Percentiles rank a stretch among this genome's conserved stretches.
Conservation (phyloP, 225 moss, liverwort and hornwort genomes). For the Physcomitrellopsis africana region DNA sequence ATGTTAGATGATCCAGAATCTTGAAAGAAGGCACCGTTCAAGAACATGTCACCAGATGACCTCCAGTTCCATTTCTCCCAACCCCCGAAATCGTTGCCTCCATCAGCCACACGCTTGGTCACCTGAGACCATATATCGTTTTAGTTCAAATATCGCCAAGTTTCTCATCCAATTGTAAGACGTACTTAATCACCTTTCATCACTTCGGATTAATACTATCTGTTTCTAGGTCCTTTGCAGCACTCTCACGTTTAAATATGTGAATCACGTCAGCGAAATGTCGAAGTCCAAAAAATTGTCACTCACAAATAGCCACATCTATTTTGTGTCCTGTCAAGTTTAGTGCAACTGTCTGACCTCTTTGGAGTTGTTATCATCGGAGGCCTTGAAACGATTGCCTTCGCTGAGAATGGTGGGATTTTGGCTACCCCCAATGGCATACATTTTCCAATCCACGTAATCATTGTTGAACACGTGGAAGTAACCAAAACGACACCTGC, state of each 20-base stretch:
- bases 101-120: constrained; percentile 63
- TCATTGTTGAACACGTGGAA: constrained; percentile 71
- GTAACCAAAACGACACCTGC: constrained; percentile 59
- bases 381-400: constrained; percentile 60
- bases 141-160: neutral
- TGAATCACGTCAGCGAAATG: neutral
- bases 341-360: constrained; percentile 35
- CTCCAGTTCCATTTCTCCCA: constrained; percentile 69
- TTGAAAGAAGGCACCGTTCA: constrained; percentile 61
- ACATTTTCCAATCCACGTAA: constrained; percentile 62
- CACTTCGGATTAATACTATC: neutral
- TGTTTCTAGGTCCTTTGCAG: neutral
- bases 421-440: constrained; percentile 65
- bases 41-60: constrained; percentile 48
- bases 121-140: constrained; percentile 33
- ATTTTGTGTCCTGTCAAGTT: neutral
- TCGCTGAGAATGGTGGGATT: constrained; percentile 70
- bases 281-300: neutral
- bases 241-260: neutral
- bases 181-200: neutral
- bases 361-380: constrained; percentile 32
- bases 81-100: constrained; percentile 53
- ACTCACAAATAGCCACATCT: neutral
- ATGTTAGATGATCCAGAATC: constrained; percentile 56
- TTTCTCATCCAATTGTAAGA: neutral